A percentile compares a stretch with the other conserved stretches of the same genome.
phyloP scores from a whole-genome alignment of 163 green algal species.

The Scenedesmus sp. region DNA sequence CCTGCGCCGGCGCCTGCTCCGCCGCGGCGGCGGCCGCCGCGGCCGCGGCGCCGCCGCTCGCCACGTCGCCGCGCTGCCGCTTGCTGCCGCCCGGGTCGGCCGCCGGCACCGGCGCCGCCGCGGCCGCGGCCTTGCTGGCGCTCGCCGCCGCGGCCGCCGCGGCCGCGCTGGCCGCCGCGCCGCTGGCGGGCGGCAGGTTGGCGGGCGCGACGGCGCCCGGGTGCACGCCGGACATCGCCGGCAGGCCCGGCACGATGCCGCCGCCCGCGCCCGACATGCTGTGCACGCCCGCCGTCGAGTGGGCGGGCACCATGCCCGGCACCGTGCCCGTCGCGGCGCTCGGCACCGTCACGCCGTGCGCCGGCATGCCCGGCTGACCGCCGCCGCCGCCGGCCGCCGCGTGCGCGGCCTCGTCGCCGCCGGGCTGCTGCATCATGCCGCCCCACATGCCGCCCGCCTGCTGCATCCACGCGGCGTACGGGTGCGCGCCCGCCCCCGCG shows the following conservation, averaged over 20 bases:
- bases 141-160: conserved; percentile 3
- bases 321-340: conserved; percentile 26
- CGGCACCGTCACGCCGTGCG: conserved; percentile 12
- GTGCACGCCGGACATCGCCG: no score
- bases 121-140: not conserved
- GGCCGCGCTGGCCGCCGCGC: not conserved
- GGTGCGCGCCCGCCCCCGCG: conserved; percentile 4
- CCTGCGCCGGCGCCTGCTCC: not conserved
- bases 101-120: not conserved
- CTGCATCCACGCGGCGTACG: conserved; percentile 27
- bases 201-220: no score
- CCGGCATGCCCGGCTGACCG: not conserved
- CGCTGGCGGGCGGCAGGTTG: no score
- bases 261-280: no score
- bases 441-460: conserved; percentile 7
- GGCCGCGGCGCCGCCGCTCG: not conserved
- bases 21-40: conserved; percentile 13
- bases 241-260: no score
- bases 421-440: conserved; percentile 12
- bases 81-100: not conserved
- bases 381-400: not conserved
- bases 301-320: not conserved
- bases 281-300: not conserved
- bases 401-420: not conserved
- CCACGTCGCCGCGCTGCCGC: not conserved